These are phyloP conservation scores for Cokeromyces recurvatus DNA, from an alignment of 371 early-diverging fungal species.

Conservation along the genomic window DNA sequence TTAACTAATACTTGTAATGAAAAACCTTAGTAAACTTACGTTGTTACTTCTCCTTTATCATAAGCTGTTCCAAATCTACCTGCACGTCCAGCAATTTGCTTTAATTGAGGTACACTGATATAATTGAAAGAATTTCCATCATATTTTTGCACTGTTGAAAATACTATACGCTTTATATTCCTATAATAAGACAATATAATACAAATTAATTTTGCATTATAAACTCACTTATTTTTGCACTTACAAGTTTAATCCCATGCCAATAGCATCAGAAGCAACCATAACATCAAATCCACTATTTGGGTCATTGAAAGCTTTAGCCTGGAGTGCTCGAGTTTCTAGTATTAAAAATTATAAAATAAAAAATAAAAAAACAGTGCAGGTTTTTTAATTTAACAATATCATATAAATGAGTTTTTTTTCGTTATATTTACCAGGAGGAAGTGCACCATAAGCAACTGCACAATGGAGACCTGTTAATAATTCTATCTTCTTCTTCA, in stretches of 20 bases:
- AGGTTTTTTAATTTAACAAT: too few relatives aligned
- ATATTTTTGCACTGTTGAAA: constrained; percentile 72
- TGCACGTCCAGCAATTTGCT: constrained; percentile 96
- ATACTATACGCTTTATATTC: constrained; percentile 85
- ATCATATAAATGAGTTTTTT: constrained; percentile 1
- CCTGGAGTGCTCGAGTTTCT: constrained; percentile 88
- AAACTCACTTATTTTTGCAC: constrained; percentile 8
- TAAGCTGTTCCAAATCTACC: constrained; percentile 80
- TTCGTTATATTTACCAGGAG: constrained; percentile 58
- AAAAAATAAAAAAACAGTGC: too few relatives aligned
- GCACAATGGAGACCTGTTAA: constrained; percentile 76
- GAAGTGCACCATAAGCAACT: constrained; percentile 90
- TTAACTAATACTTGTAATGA: constrained; percentile 9
- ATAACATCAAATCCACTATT: constrained; percentile 77
- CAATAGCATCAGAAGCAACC: constrained; percentile 95
- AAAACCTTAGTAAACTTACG: constrained; percentile 25
- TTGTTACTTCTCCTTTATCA: constrained; percentile 62
- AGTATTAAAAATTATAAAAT: background rate
- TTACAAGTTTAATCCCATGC: constrained; percentile 95
- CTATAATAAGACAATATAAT: constrained; percentile 24
- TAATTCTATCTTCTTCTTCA: constrained; percentile 75
- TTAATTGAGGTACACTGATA: constrained; percentile 72
- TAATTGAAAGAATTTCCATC: constrained; percentile 55
- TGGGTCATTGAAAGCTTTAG: constrained; percentile 85
- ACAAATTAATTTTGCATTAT: background rate